phyloP scores from a whole-genome alignment of 768 basidiomycete genomes.

The Tubosaeta brunneosetosa region DNA sequence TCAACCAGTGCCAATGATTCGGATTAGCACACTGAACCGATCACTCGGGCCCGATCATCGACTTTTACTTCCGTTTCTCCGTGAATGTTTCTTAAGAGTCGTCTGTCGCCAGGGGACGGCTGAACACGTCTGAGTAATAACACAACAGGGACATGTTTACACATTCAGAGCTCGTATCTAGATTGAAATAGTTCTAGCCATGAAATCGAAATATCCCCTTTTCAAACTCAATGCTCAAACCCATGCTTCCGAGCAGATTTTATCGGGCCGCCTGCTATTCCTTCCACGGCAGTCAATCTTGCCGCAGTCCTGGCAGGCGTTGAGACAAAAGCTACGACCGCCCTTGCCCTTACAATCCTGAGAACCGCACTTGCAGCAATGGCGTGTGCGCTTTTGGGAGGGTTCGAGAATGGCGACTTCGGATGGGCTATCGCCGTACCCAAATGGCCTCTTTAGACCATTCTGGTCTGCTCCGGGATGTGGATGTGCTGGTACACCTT shows the following conservation, averaged over 20 bases:
- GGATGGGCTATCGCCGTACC: slow-evolving; percentile 22
- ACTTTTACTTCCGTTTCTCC: neutral
- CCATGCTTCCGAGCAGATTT: slow-evolving; percentile 62
- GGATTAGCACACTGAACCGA: neutral
- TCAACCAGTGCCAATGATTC: neutral
- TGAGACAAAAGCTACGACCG: slow-evolving; percentile 66
- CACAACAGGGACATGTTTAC: slow-evolving; percentile 2
- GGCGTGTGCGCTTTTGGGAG: slow-evolving; percentile 60
- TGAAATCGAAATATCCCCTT: neutral
- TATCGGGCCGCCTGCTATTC: slow-evolving; percentile 74
- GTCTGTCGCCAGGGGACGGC: slow-evolving; percentile 1
- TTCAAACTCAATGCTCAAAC: slow-evolving; percentile 6
- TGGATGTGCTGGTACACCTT: slow-evolving; percentile 18
- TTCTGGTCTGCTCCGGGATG: slow-evolving; percentile 26
- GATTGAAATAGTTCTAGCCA: neutral
- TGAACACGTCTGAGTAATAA: slow-evolving; percentile 4
- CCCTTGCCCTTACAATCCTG: slow-evolving; percentile 83
- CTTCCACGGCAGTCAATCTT: slow-evolving; percentile 72
- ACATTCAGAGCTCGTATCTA: slow-evolving; percentile 4
- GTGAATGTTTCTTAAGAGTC: neutral
- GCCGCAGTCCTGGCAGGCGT: slow-evolving; percentile 79
- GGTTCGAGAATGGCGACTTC: slow-evolving; percentile 33
- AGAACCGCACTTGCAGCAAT: slow-evolving; percentile 80
- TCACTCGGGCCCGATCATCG: neutral
- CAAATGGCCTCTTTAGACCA: slow-evolving; percentile 26